Evolutionary conservation across 108 stramenopile species (phyloP), one percentile per base, ranked within the genome.

Genomic region (Discostella pseudostelligera): DNA sequence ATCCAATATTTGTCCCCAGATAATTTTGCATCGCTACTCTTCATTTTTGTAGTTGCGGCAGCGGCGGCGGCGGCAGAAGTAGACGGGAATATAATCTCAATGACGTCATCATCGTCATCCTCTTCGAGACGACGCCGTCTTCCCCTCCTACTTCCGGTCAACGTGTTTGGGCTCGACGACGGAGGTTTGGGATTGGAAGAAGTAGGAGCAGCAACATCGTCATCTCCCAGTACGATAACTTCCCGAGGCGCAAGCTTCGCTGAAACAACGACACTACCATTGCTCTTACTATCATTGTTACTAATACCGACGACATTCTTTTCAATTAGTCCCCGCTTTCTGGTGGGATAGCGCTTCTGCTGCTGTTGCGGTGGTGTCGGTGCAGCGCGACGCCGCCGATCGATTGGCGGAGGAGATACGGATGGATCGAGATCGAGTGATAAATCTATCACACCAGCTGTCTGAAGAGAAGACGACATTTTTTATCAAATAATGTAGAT

Each of bases 61-160:
- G 62, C 48, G 20, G 61, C 8, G 0, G 61, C 45, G 29, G 45
- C 46, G 19, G 45, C 46, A 3, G 32, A 16, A n/a, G 49, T 47
- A 7, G 48, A 21, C 22, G 48, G 29, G 10, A 36, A 28, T 25
- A 63, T 14, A 35, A 63, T 51, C 35, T 63, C 62, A 14, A 63
- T 20, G 48, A 28, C n/a, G 62, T 63, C 62, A 3, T 63, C 62
- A 17, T 59, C 59, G 16, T 54, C 29, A 29, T 54, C 53, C 12
- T 29, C 32, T 14, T 35, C 32, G 13, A 54, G 35, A n/a, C 0
- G 32, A 0, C 39, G 40, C 13, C 39, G 59, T 45, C 59, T 39
- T 39, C 39, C 5, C 24, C 39, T 59, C 3, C 44, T 42, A 16
- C 13, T 9, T 12, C 4, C 24, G 4, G 24, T 20, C 26, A 21